Evolutionary conservation across 345 rosid species (phyloP).

Genomic region (Eucalyptus regnans): DNA sequence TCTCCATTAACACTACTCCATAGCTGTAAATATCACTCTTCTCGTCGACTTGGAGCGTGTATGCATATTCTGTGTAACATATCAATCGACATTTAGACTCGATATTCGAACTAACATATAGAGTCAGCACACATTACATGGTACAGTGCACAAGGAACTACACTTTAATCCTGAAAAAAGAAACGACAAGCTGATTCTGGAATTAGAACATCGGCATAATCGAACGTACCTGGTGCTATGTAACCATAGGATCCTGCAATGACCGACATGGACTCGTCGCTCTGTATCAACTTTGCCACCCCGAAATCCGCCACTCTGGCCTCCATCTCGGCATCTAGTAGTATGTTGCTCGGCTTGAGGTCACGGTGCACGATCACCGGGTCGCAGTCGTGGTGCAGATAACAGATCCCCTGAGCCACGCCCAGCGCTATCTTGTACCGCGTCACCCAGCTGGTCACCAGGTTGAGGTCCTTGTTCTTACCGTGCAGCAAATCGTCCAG

Average conservation of each 20-base stretch:
- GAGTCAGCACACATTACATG: neutral
- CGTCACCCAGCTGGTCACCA: constrained; percentile 79
- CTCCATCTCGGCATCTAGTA: constrained; percentile 84
- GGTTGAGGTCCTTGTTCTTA: constrained; percentile 46
- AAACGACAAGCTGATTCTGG: neutral
- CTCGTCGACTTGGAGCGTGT: constrained; percentile 88
- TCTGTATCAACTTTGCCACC: constrained; percentile 78
- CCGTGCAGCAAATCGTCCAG: constrained; percentile 77
- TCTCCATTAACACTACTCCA: constrained; percentile 88
- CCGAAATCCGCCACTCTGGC: constrained; percentile 99
- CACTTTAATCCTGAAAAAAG: neutral
- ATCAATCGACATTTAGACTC: neutral
- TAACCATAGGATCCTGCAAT: constrained; percentile 98
- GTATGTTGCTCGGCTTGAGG: constrained; percentile 83
- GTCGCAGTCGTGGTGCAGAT: constrained; percentile 96
- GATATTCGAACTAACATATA: neutral
- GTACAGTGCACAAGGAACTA: neutral
- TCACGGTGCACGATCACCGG: constrained; percentile 98
- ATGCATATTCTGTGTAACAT: constrained; percentile 63
- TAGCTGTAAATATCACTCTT: constrained; percentile 95
- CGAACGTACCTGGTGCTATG: constrained; percentile 83
- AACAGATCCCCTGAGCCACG: constrained; percentile 98
- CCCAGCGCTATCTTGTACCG: constrained; percentile 82
- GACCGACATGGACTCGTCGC: constrained; percentile 98
- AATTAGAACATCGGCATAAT: neutral